These are phyloP conservation scores for Mycena pura DNA, from an alignment of 768 basidiomycete genomes.

Conservation along the genomic window DNA sequence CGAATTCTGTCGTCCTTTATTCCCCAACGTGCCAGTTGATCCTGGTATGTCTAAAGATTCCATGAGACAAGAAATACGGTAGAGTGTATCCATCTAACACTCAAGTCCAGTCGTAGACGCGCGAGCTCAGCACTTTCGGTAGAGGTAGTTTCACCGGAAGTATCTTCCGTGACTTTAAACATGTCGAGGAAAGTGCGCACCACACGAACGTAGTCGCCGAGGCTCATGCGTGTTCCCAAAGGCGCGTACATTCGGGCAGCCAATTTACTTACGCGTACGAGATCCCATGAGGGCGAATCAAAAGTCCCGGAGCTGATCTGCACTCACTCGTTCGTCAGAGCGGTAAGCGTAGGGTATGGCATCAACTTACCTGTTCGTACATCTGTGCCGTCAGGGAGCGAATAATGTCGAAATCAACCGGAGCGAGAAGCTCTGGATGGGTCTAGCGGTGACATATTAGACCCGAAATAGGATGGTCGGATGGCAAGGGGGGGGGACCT, in stretches of 20 bases:
- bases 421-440: slow-evolving; percentile 74
- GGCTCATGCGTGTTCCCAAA: slow-evolving; percentile 82
- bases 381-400: slow-evolving; percentile 65
- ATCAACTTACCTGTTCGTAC: slow-evolving; percentile 46
- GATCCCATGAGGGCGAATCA: slow-evolving; percentile 86
- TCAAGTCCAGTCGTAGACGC: slow-evolving; percentile 59
- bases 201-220: slow-evolving; percentile 85
- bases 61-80: not conserved
- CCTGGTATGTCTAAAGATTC: slow-evolving; percentile 68
- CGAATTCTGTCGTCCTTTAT: slow-evolving; percentile 90
- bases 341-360: not conserved
- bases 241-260: slow-evolving; percentile 86
- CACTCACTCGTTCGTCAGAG: not conserved
- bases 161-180: slow-evolving; percentile 59
- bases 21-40: slow-evolving; percentile 66
- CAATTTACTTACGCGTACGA: slow-evolving; percentile 76
- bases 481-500: slow-evolving; percentile 44
- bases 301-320: slow-evolving; percentile 78
- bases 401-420: slow-evolving; percentile 67
- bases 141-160: slow-evolving; percentile 31
- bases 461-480: not conserved
- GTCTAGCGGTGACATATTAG: slow-evolving; percentile 47
- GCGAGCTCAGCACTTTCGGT: slow-evolving; percentile 36
- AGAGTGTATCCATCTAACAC: slow-evolving; percentile 47
- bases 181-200: slow-evolving; percentile 77